These are phyloP conservation scores for Leptomonas pyrrhocoris DNA, from an alignment of 208 protist genomes.

Conservation along the genomic window DNA sequence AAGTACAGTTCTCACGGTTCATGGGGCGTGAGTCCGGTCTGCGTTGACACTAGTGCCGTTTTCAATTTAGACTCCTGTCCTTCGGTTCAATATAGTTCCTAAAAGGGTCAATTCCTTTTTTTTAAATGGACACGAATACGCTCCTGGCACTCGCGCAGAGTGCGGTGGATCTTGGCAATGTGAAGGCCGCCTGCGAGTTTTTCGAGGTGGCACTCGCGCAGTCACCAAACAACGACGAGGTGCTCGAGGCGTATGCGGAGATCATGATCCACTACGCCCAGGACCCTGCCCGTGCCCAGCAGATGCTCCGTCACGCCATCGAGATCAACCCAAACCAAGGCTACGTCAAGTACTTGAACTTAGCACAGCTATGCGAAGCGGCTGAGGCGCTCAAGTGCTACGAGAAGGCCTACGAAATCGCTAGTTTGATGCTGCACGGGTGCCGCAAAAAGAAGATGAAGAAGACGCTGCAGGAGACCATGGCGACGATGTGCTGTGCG, in stretches of 20 bases:
- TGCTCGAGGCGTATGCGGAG: slow-evolving; percentile 92
- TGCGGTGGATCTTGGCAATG: slow-evolving; percentile 83
- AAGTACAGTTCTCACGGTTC: too few species aligned
- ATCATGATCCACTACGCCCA: slow-evolving; percentile 88
- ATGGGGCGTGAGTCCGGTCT: too few species aligned
- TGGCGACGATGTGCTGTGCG: slow-evolving; percentile 87
- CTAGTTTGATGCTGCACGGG: slow-evolving; percentile 49
- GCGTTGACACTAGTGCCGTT: too few species aligned
- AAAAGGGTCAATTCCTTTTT: too few species aligned
- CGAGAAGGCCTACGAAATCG: slow-evolving; percentile 75
- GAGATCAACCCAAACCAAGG: slow-evolving; percentile 77
- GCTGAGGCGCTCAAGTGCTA: slow-evolving; percentile 84
- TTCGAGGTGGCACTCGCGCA: slow-evolving; percentile 78
- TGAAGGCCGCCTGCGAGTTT: slow-evolving; percentile 85
- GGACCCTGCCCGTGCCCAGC: slow-evolving; percentile 70
- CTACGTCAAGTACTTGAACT: slow-evolving; percentile 91
- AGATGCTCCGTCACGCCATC: slow-evolving; percentile 89
- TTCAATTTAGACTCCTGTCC: too few species aligned
- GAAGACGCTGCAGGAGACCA: slow-evolving; percentile 66
- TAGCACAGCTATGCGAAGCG: slow-evolving; percentile 86
- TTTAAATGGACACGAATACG: slow-evolving; percentile 72
- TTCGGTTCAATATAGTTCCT: too few species aligned
- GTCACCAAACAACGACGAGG: slow-evolving; percentile 84
- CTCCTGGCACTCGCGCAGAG: slow-evolving; percentile 82
- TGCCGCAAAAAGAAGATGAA: slow-evolving; percentile 63